A percentile compares a stretch with the other conserved stretches of the same genome.
Conservation (phyloP, 768 basidiomycete genomes). For the Gautieria morchelliformis region DNA sequence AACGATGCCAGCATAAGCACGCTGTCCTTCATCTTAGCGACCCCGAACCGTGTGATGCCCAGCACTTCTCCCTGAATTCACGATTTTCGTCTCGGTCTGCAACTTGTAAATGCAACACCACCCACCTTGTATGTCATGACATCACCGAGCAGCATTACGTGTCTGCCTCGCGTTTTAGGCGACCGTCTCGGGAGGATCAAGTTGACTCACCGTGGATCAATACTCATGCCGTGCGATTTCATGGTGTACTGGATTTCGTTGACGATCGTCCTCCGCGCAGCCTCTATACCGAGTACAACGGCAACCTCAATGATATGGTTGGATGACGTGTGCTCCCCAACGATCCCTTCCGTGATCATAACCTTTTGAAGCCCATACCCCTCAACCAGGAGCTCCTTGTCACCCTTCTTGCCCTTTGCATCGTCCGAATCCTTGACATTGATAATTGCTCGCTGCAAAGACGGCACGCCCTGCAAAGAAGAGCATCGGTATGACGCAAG, state of each 20-base stretch:
- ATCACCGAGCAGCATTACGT: conserved; percentile 96
- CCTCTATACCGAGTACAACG: conserved; percentile 95
- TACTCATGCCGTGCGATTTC: conserved; percentile 95
- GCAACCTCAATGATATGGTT: conserved; percentile 97
- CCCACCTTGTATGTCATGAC: conserved; percentile 95
- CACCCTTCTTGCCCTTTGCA: conserved; percentile 66
- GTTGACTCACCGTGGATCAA: conserved; percentile 64
- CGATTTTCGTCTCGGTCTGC: neutral
- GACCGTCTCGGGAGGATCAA: neutral
- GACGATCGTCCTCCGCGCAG: conserved; percentile 87
- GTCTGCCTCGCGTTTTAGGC: conserved; percentile 20
- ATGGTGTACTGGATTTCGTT: conserved; percentile 97
- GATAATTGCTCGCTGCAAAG: conserved; percentile 88
- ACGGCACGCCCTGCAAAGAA: conserved; percentile 59
- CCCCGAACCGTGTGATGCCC: conserved; percentile 97
- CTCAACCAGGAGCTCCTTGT: conserved; percentile 91
- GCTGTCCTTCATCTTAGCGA: conserved; percentile 99
- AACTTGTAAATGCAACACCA: neutral
- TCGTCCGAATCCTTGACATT: conserved; percentile 90
- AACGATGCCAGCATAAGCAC: conserved; percentile 99
- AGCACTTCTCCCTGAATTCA: conserved; percentile 78
- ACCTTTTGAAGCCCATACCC: conserved; percentile 95
- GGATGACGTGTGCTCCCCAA: conserved; percentile 86
- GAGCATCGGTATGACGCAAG: neutral
- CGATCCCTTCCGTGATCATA: conserved; percentile 94